Conservation (phyloP, 106 monocot species). For the Platanthera zijinensis region DNA sequence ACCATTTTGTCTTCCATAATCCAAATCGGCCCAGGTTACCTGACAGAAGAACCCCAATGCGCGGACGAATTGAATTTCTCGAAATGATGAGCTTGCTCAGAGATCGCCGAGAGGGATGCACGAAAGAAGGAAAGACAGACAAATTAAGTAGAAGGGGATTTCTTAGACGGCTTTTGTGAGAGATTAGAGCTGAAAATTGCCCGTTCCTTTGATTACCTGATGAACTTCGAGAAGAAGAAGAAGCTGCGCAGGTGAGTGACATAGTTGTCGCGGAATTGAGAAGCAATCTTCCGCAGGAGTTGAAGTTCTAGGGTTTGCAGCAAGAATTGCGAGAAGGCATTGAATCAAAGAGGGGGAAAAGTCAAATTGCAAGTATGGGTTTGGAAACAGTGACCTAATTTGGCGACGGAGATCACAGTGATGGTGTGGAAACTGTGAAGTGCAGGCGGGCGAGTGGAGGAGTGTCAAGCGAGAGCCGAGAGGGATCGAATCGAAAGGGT, state of each 20-base stretch:
- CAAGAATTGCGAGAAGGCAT: not conserved
- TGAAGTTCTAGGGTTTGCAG: not conserved
- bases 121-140: not conserved
- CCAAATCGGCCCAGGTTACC: not conserved
- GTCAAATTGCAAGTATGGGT: not conserved
- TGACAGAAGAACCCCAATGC: conserved; percentile 5
- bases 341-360: not conserved
- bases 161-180: not conserved
- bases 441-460: not conserved
- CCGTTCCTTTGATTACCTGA: not conserved
- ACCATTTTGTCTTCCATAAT: not conserved
- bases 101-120: not conserved
- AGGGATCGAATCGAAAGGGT: too few species aligned
- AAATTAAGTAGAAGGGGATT: not conserved
- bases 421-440: not conserved
- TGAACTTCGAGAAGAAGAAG: not conserved
- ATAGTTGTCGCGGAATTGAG: not conserved
- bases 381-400: not conserved
- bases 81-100: not conserved
- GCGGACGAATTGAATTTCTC: not conserved
- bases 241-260: not conserved
- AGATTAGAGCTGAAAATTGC: too few species aligned
- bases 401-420: too few species aligned
- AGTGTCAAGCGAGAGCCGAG: too few species aligned
- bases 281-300: not conserved